These are phyloP conservation scores for Colletotrichum magnum DNA, from an alignment of 2,329 filamentous ascomycete species.

Conservation along the genomic window DNA sequence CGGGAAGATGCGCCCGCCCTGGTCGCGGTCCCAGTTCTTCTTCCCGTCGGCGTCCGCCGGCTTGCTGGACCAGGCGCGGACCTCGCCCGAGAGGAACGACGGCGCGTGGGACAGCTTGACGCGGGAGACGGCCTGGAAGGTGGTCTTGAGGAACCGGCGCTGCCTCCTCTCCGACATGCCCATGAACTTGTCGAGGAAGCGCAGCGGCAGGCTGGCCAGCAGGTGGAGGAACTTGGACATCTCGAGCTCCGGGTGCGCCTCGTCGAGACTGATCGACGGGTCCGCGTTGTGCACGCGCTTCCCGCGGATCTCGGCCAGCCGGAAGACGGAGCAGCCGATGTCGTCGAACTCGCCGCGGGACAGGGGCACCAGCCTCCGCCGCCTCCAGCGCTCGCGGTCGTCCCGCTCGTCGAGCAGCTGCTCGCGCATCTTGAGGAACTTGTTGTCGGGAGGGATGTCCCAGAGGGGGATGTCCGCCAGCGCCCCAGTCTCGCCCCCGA, in stretches of 20 bases:
- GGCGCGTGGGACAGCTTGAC: constrained; percentile 26
- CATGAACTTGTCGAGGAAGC: constrained; percentile 15
- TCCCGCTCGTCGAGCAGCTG: not conserved
- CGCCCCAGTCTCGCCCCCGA: not conserved
- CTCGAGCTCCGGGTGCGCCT: constrained; percentile 7
- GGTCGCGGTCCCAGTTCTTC: not conserved
- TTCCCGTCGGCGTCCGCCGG: constrained; percentile 1
- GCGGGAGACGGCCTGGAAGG: constrained; percentile 24
- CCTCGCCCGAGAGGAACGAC: constrained; percentile 27
- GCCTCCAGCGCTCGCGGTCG: not conserved
- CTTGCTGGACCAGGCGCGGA: constrained; percentile 30
- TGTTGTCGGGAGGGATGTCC: not conserved
- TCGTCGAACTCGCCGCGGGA: constrained; percentile 15
- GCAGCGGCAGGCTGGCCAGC: constrained; percentile 25
- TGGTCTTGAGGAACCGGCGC: constrained; percentile 20
- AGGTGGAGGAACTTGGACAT: constrained; percentile 27
- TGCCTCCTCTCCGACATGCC: not conserved
- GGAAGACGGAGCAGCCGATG: constrained; percentile 19
- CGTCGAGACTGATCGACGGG: not conserved
- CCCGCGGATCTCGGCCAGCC: not conserved
- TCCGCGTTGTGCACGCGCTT: not conserved
- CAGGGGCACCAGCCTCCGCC: not conserved
- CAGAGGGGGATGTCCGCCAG: not conserved
- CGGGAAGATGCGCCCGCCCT: constrained; percentile 15
- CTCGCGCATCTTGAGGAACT: constrained; percentile 5